Percentiles rank a stretch among this genome's conserved stretches.
These are phyloP conservation scores for Rhizoclosmatium globosum DNA, from an alignment of 192 early-diverging fungal species.

Conservation along the genomic window DNA sequence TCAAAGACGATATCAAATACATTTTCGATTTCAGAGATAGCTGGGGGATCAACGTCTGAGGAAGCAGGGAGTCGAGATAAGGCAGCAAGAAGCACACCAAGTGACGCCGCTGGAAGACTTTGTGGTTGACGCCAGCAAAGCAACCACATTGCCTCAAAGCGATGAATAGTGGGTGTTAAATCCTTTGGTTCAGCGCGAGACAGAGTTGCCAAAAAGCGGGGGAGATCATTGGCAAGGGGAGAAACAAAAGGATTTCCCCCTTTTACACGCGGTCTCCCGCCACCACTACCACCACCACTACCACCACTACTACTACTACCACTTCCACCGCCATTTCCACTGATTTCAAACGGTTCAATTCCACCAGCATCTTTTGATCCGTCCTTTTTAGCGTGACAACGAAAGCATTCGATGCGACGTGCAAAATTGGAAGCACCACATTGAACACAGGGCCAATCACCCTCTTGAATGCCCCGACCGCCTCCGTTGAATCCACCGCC, in stretches of 20 bases:
- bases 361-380: not conserved
- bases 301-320: not conserved
- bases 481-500: constrained; percentile 31
- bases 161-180: constrained; percentile 6
- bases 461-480: not conserved
- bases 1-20: constrained; percentile 28
- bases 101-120: not conserved
- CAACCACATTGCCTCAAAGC: constrained; percentile 17
- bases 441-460: not conserved
- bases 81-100: constrained; percentile 26
- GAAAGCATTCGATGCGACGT: not conserved
- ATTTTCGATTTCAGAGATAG: not conserved
- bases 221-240: not conserved
- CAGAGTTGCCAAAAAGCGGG: constrained; percentile 12
- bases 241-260: not conserved
- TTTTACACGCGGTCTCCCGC: not conserved
- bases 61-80: constrained; percentile 37
- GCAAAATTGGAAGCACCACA: constrained; percentile 3
- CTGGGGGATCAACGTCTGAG: constrained; percentile 22
- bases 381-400: not conserved
- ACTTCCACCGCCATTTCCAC: not conserved
- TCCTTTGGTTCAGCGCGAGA: not conserved
- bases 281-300: not conserved
- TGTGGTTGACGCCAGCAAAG: constrained; percentile 29
- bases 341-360: not conserved